Percentiles rank a stretch among this genome's conserved stretches.
Conservation (phyloP, 257 asterid genomes). For the Nicotiana attenuata region DNA sequence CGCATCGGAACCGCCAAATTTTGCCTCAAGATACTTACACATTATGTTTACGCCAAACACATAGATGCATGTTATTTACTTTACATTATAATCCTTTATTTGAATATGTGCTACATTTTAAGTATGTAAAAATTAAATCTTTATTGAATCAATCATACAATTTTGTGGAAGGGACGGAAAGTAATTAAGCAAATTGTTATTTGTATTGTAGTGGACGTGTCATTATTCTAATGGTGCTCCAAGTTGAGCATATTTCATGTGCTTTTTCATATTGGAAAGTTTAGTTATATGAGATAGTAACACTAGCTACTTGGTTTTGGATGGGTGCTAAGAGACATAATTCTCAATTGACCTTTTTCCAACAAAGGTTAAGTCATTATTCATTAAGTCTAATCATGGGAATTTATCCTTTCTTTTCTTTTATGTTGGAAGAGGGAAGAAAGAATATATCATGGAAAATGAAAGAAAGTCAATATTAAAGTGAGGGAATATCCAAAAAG, state of each 20-base stretch:
- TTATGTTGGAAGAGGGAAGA: background rate
- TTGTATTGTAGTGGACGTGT: constrained; percentile 6
- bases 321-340: constrained; percentile 7
- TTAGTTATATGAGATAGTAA: background rate
- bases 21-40: too few relatives aligned
- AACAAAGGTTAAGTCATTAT: constrained; percentile 9
- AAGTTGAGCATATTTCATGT: constrained; percentile 12
- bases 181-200: constrained; percentile 8
- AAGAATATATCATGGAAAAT: background rate
- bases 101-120: background rate
- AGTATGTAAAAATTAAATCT: background rate
- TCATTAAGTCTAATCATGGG: constrained; percentile 14
- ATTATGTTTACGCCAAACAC: too few relatives aligned
- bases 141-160: background rate
- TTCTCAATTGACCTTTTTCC: background rate
- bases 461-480: constrained; percentile 3
- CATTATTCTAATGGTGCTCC: constrained; percentile 11
- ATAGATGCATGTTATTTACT: too few relatives aligned
- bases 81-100: background rate
- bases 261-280: background rate
- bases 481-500: constrained; percentile 10
- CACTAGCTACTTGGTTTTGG: constrained; percentile 3
- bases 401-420: background rate
- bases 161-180: background rate
- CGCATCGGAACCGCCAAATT: too few relatives aligned